These are phyloP conservation scores for Paramecium octaurelia DNA, from an alignment of 73 alveolate species.

Conservation along the genomic window DNA sequence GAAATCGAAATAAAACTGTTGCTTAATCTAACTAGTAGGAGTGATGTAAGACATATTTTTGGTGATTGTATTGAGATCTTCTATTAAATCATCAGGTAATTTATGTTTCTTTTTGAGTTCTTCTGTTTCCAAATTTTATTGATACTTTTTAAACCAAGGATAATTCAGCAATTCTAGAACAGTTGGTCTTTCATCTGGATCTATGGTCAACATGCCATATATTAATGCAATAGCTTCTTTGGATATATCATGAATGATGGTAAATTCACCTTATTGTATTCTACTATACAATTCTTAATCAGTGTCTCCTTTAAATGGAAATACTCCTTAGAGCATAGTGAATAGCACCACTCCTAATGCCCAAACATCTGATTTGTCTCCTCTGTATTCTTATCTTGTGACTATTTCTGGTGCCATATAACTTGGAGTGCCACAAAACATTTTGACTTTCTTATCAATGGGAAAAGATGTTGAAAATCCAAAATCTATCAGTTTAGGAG, in stretches of 20 bases:
- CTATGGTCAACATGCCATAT: constrained; percentile 58
- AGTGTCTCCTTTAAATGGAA: constrained; percentile 73
- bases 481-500: constrained; percentile 76
- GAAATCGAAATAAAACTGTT: constrained; percentile 9
- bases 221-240: constrained; percentile 52
- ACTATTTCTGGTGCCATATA: constrained; percentile 90
- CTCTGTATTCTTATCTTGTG: constrained; percentile 68
- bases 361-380: constrained; percentile 82
- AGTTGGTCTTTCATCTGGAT: constrained; percentile 67
- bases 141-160: constrained; percentile 39
- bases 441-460: constrained; percentile 66
- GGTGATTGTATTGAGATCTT: constrained; percentile 14
- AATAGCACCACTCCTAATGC: constrained; percentile 78
- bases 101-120: not conserved
- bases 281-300: constrained; percentile 69
- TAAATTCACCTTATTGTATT: constrained; percentile 65
- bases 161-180: constrained; percentile 20
- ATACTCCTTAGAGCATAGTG: constrained; percentile 71
- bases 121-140: not conserved
- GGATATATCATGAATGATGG: constrained; percentile 55
- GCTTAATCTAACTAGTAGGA: constrained; percentile 14
- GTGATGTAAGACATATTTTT: constrained; percentile 29
- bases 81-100: constrained; percentile 18
- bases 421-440: constrained; percentile 86
- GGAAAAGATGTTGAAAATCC: constrained; percentile 79